These are phyloP conservation scores for Cyclotella distinguenda DNA, from an alignment of 108 stramenopile genomes.

Conservation along the genomic window DNA sequence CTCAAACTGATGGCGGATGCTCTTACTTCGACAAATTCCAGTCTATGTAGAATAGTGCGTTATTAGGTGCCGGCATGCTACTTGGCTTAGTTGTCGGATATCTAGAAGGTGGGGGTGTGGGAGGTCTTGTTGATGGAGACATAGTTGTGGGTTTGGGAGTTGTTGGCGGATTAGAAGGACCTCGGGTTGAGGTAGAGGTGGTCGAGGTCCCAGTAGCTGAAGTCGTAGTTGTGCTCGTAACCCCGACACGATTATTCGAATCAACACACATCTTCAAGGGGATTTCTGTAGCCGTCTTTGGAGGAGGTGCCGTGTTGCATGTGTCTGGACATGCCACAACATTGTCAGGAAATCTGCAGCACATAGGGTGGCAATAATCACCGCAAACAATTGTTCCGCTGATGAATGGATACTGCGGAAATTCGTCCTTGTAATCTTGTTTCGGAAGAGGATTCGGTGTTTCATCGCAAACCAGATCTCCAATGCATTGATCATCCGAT, in stretches of 20 bases:
- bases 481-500: slow-evolving; percentile 51
- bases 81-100: background rate
- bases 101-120: background rate
- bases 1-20: too few species aligned
- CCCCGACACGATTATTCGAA: background rate
- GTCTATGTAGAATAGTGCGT: slow-evolving; percentile 7
- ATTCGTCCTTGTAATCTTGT: slow-evolving; percentile 4
- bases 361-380: slow-evolving; percentile 11
- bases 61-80: slow-evolving; percentile 4
- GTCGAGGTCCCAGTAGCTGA: slow-evolving; percentile 6
- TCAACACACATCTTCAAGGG: slow-evolving; percentile 18
- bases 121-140: background rate
- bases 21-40: slow-evolving; percentile 13
- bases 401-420: slow-evolving; percentile 1
- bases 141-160: background rate
- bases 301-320: slow-evolving; percentile 10
- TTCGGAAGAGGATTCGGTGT: slow-evolving; percentile 8
- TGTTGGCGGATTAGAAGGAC: slow-evolving; percentile 3
- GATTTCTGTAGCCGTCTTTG: background rate
- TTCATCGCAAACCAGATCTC: slow-evolving; percentile 38
- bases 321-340: slow-evolving; percentile 16
- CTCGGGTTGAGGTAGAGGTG: background rate
- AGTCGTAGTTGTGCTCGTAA: slow-evolving; percentile 6
- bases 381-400: slow-evolving; percentile 2
- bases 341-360: slow-evolving; percentile 17